Percentiles rank a stretch among this genome's conserved stretches.
These are phyloP conservation scores for Neurospora sp. DNA, from an alignment of 495 filamentous ascomycete species.

Conservation along the genomic window DNA sequence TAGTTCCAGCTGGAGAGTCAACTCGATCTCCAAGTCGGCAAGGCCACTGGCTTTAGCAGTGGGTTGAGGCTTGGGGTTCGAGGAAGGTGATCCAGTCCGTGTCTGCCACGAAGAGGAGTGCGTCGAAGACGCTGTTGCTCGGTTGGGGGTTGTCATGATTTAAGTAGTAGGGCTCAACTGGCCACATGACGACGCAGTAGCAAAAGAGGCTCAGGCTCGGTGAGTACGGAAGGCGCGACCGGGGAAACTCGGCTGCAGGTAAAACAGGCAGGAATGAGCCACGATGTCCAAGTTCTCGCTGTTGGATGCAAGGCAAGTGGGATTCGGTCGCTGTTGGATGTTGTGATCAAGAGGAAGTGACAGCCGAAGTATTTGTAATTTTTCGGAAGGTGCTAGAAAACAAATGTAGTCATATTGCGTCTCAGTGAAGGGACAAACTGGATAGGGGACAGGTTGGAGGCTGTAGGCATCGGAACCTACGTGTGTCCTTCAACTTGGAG, in stretches of 20 bases:
- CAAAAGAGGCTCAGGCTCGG: background rate
- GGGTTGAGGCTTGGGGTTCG: background rate
- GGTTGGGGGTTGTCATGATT: background rate
- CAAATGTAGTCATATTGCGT: background rate
- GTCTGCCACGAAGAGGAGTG: background rate
- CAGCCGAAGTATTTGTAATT: background rate
- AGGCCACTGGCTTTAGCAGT: background rate
- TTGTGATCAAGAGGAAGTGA: background rate
- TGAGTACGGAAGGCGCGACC: background rate
- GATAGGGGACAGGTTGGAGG: background rate
- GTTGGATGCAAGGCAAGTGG: background rate
- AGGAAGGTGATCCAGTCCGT: background rate
- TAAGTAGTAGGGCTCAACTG: background rate
- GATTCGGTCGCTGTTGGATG: background rate
- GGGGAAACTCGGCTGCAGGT: background rate
- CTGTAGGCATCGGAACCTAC: background rate
- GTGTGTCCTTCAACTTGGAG: background rate
- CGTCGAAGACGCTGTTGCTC: background rate
- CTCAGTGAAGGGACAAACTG: background rate
- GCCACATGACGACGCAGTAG: background rate
- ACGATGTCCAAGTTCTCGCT: background rate
- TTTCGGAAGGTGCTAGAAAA: background rate
- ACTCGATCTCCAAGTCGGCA: background rate
- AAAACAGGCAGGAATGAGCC: background rate
- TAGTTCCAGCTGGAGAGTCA: background rate